Evolutionary conservation across 495 filamentous ascomycete species (phyloP).

Genomic region (Aspergillus cavernicola): DNA sequence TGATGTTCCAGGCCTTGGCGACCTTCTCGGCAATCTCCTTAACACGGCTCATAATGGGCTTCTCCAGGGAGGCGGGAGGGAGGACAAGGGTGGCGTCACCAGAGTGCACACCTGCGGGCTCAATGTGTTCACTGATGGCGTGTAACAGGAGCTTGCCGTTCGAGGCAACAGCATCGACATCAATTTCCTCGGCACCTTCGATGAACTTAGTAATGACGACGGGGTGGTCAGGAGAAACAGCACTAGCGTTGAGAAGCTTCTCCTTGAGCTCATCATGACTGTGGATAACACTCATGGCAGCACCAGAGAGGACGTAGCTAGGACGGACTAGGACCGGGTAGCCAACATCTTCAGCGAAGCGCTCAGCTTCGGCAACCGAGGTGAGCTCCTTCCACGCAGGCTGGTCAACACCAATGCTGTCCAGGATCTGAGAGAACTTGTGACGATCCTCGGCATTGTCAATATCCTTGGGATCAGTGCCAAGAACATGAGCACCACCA

Average conservation of each 20-base stretch:
- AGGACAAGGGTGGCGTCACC: conserved; percentile 92
- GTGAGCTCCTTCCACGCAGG: conserved; percentile 97
- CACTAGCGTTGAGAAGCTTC: conserved; percentile 81
- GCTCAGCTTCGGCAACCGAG: conserved; percentile 79
- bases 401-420: conserved; percentile 94
- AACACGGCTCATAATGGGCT: conserved; percentile 71
- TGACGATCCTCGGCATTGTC: conserved; percentile 96
- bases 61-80: conserved; percentile 74
- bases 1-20: conserved; percentile 94
- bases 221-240: conserved; percentile 92
- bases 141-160: conserved; percentile 83
- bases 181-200: conserved; percentile 94
- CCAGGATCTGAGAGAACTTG: conserved; percentile 96
- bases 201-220: conserved; percentile 99
- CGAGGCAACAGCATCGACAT: conserved; percentile 92
- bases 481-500: conserved; percentile 82
- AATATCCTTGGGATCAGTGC: conserved; percentile 89
- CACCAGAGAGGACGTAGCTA: conserved; percentile 93
- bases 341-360: conserved; percentile 76
- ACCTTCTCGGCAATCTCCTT: conserved; percentile 97
- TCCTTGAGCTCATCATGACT: conserved; percentile 81
- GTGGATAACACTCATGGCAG: conserved; percentile 96
- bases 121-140: conserved; percentile 93
- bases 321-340: conserved; percentile 94
- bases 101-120: conserved; percentile 95